Base-by-base conservation (phyloP, 257 asterid genomes). In the Gardenia jasminoides region DNA sequence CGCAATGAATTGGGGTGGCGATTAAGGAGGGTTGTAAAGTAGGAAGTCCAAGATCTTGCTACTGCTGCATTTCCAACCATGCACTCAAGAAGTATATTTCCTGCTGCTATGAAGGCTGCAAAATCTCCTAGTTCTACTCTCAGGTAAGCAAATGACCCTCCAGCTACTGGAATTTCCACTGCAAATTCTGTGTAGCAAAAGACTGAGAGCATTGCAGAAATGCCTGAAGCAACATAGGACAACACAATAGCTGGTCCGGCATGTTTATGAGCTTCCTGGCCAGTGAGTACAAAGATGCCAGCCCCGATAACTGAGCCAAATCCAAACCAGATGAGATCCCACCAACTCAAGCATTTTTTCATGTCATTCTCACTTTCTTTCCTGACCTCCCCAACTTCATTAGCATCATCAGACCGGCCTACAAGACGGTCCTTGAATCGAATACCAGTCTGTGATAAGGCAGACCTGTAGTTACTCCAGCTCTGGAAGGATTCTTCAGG, bases 231-330 rank as follows among this genome's bases (percentile, higher is more conserved):
- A 9, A 56, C 70, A 80, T 85, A 82, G 13, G 86, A 77, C 8
- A 85, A 31, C 43, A 80, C 77, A 47, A 85, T 82, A 33, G 88
- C 86, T 6, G 86, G 84, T 46, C 88, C 88, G 20, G 86, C 86
- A 43, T 76, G 74, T 12, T 70, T 77, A 36, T 78, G 80, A 2
- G 88, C 85, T 33, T 81, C 88, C 77, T 76, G 82, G 56, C 86
- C 88, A 12, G 86, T 85, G 13, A 82, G 74, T n/a, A 85, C 88
- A 44, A 85, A 85, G 39, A 85, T 77, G 20, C 86, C 86, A 39
- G 86, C 88, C 61, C 88, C 84, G 79, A 85, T 85, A 44, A 85
- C 84, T n/a, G 88, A 74, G 22, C 88, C 88, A 26, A 85, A 67
- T 31, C 86, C 88, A 65, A 85, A 82, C 88, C 86, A 85, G 56